A percentile compares a stretch with the other conserved stretches of the same genome.
Conservation (phyloP, 352 stramenopile genomes). For the Phytopythium litorale region DNA sequence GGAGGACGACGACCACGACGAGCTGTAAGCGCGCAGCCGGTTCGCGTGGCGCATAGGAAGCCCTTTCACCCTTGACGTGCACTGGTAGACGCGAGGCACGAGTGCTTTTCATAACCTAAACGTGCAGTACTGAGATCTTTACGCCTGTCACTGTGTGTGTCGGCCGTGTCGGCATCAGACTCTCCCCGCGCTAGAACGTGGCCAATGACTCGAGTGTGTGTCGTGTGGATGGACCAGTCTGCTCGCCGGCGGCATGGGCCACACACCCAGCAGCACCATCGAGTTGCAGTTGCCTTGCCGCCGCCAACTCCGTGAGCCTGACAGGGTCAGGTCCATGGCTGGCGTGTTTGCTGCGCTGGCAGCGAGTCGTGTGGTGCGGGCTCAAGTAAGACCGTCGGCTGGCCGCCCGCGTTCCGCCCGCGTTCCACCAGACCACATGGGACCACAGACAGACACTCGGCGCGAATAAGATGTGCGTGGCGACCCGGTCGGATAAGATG, state of each 20-base stretch:
- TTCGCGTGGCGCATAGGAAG: not conserved
- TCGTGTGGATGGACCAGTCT: not conserved
- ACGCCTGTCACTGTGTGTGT: not conserved
- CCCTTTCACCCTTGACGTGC: conserved; percentile 1
- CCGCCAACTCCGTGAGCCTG: no score
- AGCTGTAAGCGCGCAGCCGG: conserved; percentile 84
- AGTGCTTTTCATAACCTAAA: conserved; percentile 1
- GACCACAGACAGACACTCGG: not conserved
- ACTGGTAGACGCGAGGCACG: not conserved
- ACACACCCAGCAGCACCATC: not conserved
- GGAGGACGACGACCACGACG: conserved; percentile 90
- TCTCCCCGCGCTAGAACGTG: not conserved
- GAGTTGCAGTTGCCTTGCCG: no score
- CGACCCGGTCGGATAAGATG: not conserved
- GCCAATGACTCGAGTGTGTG: no score
- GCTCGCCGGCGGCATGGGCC: no score
- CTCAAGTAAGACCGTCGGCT: not conserved
- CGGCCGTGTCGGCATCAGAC: not conserved
- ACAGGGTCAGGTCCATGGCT: no score
- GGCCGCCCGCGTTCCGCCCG: not conserved
- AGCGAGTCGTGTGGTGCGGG: no score
- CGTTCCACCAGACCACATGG: not conserved
- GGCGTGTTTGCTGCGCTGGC: no score
- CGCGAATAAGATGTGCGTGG: not conserved
- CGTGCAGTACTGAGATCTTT: not conserved